A percentile compares a stretch with the other conserved stretches of the same genome.
Evolutionary conservation across 139 green algal species (phyloP).

Genomic region (Chlamydomonas sphaeroides): DNA sequence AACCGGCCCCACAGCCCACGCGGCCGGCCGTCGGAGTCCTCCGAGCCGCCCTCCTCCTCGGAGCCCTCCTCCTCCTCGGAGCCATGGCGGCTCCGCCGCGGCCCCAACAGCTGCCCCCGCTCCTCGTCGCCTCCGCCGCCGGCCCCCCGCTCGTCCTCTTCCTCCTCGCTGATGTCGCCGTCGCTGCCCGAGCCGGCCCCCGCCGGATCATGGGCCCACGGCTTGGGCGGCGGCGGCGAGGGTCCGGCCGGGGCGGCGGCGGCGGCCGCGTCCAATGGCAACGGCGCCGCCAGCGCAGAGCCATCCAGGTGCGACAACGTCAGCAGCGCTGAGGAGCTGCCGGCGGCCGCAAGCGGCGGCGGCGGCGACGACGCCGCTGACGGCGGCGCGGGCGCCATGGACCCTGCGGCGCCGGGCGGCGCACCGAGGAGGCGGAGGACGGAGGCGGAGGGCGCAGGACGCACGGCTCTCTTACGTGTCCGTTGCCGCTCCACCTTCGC

Average conservation of each 20-base stretch:
- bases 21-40: background rate
- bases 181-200: no score
- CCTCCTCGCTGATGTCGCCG: background rate
- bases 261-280: background rate
- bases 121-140: background rate
- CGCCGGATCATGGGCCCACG: no score
- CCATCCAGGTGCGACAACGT: slow-evolving; percentile 18
- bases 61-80: background rate
- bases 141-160: background rate
- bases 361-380: no score
- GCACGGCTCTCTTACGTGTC: no score
- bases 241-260: background rate
- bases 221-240: background rate
- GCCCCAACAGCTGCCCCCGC: background rate
- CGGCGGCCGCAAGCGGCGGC: no score
- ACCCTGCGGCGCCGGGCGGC: no score
- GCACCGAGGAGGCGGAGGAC: no score
- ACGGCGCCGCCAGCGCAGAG: slow-evolving; percentile 2
- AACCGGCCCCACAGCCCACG: slow-evolving; percentile 36
- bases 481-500: no score
- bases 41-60: background rate
- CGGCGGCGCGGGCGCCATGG: no score
- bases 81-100: background rate
- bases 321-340: background rate
- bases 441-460: no score